Evolutionary conservation across 2,329 filamentous ascomycete species (phyloP).

Genomic region (Tolypocladium album): DNA sequence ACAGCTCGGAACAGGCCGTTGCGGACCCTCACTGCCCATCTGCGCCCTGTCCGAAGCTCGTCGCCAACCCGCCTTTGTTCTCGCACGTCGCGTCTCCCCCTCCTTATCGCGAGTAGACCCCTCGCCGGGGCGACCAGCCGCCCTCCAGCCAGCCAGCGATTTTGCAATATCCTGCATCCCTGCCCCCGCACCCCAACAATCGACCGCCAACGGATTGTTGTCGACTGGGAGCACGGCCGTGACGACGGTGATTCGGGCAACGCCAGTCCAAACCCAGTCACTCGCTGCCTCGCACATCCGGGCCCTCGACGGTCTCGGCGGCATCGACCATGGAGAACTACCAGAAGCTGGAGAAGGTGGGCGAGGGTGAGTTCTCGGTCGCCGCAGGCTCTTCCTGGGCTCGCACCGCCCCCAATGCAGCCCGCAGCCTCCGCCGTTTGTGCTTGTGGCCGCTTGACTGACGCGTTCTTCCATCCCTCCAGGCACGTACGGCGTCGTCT

Average conservation of each 20-base stretch:
- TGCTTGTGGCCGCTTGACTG: neutral
- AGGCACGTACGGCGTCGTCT: constrained; percentile 94
- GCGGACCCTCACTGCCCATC: neutral
- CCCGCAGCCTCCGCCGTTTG: neutral
- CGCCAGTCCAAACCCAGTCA: neutral
- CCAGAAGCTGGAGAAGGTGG: constrained; percentile 93
- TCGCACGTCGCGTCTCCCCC: neutral
- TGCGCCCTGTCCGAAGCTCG: neutral
- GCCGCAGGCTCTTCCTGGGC: neutral
- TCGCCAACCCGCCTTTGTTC: neutral
- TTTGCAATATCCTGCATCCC: neutral
- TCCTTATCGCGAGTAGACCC: neutral
- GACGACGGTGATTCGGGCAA: neutral
- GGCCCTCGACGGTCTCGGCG: neutral
- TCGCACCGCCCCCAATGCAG: neutral
- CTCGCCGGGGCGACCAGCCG: neutral
- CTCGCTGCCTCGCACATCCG: neutral
- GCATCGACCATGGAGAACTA: constrained; percentile 72
- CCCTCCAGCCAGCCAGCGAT: neutral
- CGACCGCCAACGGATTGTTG: neutral
- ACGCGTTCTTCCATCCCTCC: neutral
- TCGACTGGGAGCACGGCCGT: neutral
- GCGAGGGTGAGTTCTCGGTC: constrained; percentile 58
- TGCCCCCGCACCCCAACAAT: constrained; percentile 3
- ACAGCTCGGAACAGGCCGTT: neutral